Percentiles rank a stretch among this genome's conserved stretches.
These are phyloP conservation scores for Colletotrichum horii DNA, from an alignment of 2,329 filamentous ascomycete genomes.

Conservation along the genomic window DNA sequence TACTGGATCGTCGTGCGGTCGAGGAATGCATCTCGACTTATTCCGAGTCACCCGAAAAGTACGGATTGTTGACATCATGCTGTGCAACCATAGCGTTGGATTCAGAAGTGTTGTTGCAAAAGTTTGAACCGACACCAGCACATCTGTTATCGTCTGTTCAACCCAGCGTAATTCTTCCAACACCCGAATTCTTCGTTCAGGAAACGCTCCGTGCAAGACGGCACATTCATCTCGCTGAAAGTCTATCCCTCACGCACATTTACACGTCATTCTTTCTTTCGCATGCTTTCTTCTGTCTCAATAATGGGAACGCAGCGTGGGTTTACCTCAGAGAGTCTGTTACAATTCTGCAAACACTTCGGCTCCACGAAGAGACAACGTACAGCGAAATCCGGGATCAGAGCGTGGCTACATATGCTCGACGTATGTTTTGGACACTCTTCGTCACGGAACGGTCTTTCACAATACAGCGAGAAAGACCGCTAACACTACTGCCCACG, in stretches of 20 bases:
- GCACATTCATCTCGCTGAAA: constrained; percentile 28
- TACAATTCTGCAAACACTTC: not conserved
- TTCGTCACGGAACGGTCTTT: constrained; percentile 38
- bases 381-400: not conserved
- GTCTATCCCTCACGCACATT: constrained; percentile 29
- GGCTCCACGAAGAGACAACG: not conserved
- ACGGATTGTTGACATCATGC: constrained; percentile 30
- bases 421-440: constrained; percentile 33
- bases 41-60: constrained; percentile 24
- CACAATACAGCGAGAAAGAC: constrained; percentile 33
- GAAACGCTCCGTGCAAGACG: constrained; percentile 31
- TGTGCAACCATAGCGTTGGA: constrained; percentile 33
- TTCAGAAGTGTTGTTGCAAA: constrained; percentile 28
- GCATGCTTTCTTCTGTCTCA: constrained; percentile 31
- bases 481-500: constrained; percentile 28
- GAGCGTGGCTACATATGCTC: constrained; percentile 22
- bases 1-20: constrained; percentile 28
- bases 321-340: constrained; percentile 17
- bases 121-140: not conserved
- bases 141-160: not conserved
- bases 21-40: constrained; percentile 20
- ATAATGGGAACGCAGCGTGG: constrained; percentile 38
- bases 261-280: constrained; percentile 39
- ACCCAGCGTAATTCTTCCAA: constrained; percentile 10
- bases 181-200: constrained; percentile 28